These are phyloP conservation scores for Bipolaris sorokiniana DNA, from an alignment of 2,329 filamentous ascomycete genomes.

Conservation along the genomic window DNA sequence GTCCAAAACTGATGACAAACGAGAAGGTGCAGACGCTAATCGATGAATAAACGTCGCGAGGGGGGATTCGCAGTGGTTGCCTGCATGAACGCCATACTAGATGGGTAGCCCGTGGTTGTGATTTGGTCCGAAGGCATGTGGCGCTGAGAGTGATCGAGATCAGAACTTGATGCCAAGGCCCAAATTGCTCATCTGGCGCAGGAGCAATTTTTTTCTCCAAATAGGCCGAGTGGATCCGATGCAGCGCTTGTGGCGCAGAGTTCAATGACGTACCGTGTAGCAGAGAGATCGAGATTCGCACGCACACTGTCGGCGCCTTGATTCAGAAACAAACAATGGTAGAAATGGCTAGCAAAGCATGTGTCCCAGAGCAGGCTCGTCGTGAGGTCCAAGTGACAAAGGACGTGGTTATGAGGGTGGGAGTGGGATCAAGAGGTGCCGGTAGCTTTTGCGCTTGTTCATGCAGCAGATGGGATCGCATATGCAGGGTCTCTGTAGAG, in stretches of 20 bases:
- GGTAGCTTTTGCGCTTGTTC: constrained; percentile 5
- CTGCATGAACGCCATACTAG: constrained; percentile 1
- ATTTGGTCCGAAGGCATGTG: neutral
- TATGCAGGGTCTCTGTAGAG: constrained; percentile 12
- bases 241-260: neutral
- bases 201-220: neutral
- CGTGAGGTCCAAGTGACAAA: no score
- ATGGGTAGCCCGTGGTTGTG: neutral
- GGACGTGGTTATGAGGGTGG: neutral
- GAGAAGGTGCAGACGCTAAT: neutral
- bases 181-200: neutral
- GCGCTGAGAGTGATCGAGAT: neutral
- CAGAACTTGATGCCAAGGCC: neutral
- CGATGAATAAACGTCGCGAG: neutral
- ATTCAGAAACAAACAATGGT: no score
- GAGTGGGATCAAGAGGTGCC: constrained; percentile 3
- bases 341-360: no score
- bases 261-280: neutral
- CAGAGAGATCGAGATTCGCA: neutral
- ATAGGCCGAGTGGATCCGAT: neutral
- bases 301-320: no score
- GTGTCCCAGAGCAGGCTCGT: neutral
- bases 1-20: no score
- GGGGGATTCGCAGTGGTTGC: neutral
- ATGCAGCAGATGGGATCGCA: neutral